These are phyloP conservation scores for Nicotiana obtusifolia DNA, from an alignment of 257 asterid genomes.

Conservation along the genomic window DNA sequence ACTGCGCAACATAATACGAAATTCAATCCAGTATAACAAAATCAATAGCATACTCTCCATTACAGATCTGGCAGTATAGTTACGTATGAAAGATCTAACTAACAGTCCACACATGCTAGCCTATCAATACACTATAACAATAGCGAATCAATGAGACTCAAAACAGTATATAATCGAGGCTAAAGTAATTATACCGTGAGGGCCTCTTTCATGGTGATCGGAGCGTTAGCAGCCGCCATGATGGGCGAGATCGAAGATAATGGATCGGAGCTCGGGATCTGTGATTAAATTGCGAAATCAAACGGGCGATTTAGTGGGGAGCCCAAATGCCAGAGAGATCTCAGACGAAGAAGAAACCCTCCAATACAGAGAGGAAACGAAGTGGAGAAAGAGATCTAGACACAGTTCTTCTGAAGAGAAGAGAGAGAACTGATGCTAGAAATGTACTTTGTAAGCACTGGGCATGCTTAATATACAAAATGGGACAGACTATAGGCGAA, in stretches of 20 bases:
- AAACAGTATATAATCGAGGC: neutral
- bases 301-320: constrained; percentile 2
- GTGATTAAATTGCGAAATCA: constrained; percentile 22
- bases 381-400: constrained; percentile 22
- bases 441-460: neutral
- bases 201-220: constrained; percentile 96
- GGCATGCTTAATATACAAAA: neutral
- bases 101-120: neutral
- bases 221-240: constrained; percentile 99
- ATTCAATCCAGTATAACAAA: constrained; percentile 16
- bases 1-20: constrained; percentile 54
- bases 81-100: constrained; percentile 14
- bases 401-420: constrained; percentile 16
- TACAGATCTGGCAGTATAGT: constrained; percentile 39
- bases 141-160: neutral
- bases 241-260: constrained; percentile 39
- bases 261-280: constrained; percentile 52
- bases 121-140: neutral
- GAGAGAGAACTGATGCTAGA: constrained; percentile 10
- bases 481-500: neutral
- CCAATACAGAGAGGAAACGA: constrained; percentile 35
- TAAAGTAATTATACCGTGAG: constrained; percentile 58
- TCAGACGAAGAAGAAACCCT: constrained; percentile 39
- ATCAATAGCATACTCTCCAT: neutral
- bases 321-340: constrained; percentile 43